phyloP scores from a whole-genome alignment of 805 yeast genomes.

The Teunomyces tritomae region DNA sequence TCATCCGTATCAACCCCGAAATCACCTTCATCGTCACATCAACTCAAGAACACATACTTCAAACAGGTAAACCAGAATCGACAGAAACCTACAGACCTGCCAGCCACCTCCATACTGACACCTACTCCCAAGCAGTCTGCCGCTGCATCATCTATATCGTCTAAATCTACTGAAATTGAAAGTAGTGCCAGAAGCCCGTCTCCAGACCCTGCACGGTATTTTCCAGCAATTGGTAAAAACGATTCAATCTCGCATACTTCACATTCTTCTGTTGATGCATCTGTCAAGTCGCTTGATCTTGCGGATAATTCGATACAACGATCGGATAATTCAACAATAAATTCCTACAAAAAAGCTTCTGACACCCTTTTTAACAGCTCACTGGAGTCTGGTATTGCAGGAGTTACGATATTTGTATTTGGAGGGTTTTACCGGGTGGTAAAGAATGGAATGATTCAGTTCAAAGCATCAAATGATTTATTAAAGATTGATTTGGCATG shows the following conservation, averaged over 20 bases:
- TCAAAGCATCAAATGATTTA: conserved; percentile 33
- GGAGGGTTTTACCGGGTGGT: conserved; percentile 33
- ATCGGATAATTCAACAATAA: background rate
- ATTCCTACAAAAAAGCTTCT: background rate
- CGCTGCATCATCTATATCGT: background rate
- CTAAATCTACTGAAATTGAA: background rate
- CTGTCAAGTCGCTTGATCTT: background rate
- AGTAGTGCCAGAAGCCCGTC: background rate
- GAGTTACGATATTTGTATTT: conserved; percentile 32
- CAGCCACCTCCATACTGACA: conserved; percentile 18
- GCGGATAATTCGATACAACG: background rate
- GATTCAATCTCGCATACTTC: background rate
- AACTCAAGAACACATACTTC: conserved; percentile 28
- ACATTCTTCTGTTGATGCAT: background rate
- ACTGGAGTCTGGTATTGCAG: conserved; percentile 5
- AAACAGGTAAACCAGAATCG: conserved; percentile 32
- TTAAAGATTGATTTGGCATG: conserved; percentile 33
- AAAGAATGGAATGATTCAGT: conserved; percentile 16
- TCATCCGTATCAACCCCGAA: conserved; percentile 6
- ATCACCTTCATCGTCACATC: conserved; percentile 6
- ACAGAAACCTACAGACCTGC: conserved; percentile 20
- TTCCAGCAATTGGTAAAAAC: background rate
- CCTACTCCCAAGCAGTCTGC: conserved; percentile 2
- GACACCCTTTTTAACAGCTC: background rate
- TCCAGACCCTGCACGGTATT: conserved; percentile 1